Conservation (phyloP, 192 early-diverging fungal species). For the Rhizophagus prolifer region DNA sequence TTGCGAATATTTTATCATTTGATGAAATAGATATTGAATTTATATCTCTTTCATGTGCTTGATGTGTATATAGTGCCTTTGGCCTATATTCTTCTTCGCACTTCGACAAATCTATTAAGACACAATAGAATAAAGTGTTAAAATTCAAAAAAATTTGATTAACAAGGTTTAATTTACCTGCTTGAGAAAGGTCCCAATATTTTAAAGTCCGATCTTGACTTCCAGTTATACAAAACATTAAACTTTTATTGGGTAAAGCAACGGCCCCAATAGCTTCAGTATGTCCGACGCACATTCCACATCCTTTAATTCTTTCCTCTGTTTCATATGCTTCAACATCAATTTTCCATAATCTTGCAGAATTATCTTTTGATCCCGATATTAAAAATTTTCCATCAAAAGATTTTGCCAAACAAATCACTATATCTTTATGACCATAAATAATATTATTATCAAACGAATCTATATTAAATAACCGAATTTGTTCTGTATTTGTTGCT, state of each 20-base stretch:
- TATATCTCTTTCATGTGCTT: constrained; percentile 97
- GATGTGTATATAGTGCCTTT: constrained; percentile 80
- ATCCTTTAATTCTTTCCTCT: constrained; percentile 57
- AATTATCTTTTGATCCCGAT: constrained; percentile 92
- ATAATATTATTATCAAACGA: constrained; percentile 81
- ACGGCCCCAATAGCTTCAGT: constrained; percentile 93
- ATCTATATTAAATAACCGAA: constrained; percentile 82
- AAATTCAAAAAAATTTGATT: background rate
- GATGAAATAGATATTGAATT: constrained; percentile 89
- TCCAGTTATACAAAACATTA: constrained; percentile 76
- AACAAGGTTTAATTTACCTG: constrained; percentile 33
- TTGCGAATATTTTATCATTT: constrained; percentile 89
- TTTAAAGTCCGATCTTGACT: constrained; percentile 96
- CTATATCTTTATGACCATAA: constrained; percentile 86
- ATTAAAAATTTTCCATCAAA: constrained; percentile 69
- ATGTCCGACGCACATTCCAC: constrained; percentile 84
- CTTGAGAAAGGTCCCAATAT: constrained; percentile 78
- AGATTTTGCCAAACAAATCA: constrained; percentile 77
- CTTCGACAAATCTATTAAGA: background rate
- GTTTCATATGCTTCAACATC: constrained; percentile 57
- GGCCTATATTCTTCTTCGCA: constrained; percentile 37
- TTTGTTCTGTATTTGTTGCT: constrained; percentile 90
- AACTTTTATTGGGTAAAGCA: constrained; percentile 65
- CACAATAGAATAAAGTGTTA: background rate
- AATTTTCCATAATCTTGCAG: constrained; percentile 77